Percentiles rank a stretch among this genome's conserved stretches.
These are phyloP conservation scores for Xylaria sp. DNA, from an alignment of 2,329 filamentous ascomycete species.

Conservation along the genomic window DNA sequence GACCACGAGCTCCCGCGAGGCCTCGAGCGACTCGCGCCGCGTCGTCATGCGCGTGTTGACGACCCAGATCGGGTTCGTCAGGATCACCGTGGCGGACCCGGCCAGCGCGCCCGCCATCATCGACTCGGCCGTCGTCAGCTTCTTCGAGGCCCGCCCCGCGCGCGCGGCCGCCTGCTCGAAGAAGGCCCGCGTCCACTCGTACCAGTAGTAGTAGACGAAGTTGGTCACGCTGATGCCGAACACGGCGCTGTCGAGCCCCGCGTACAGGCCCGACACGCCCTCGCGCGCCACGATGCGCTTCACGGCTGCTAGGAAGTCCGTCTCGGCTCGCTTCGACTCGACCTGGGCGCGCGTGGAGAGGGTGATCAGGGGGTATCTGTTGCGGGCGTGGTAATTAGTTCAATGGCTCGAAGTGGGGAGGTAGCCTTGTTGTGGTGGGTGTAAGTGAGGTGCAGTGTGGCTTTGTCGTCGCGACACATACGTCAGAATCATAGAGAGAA, in stretches of 20 bases:
- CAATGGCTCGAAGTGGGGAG: neutral
- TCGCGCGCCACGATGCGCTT: slow-evolving; percentile 90
- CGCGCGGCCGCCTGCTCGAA: slow-evolving; percentile 83
- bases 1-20: slow-evolving; percentile 53
- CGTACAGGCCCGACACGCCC: slow-evolving; percentile 88
- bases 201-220: slow-evolving; percentile 99
- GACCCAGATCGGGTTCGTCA: slow-evolving; percentile 99
- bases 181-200: slow-evolving; percentile 92
- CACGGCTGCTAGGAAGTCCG: slow-evolving; percentile 84
- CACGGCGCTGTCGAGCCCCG: slow-evolving; percentile 90
- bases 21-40: slow-evolving; percentile 67
- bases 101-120: slow-evolving; percentile 97
- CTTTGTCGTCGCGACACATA: slow-evolving; percentile 54
- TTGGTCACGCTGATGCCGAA: slow-evolving; percentile 99
- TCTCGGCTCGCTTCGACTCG: slow-evolving; percentile 92
- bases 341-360: slow-evolving; percentile 97
- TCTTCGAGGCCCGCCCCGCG: slow-evolving; percentile 78
- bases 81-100: slow-evolving; percentile 90
- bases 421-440: neutral
- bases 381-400: slow-evolving; percentile 2
- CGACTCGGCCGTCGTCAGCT: slow-evolving; percentile 89
- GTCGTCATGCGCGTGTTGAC: slow-evolving; percentile 99
- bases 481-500: slow-evolving; percentile 96
- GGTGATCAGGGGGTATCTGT: slow-evolving; percentile 93
- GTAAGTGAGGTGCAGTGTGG: neutral